Conservation (phyloP, 495 filamentous ascomycete genomes). For the Penicillium dipodomyicola region DNA sequence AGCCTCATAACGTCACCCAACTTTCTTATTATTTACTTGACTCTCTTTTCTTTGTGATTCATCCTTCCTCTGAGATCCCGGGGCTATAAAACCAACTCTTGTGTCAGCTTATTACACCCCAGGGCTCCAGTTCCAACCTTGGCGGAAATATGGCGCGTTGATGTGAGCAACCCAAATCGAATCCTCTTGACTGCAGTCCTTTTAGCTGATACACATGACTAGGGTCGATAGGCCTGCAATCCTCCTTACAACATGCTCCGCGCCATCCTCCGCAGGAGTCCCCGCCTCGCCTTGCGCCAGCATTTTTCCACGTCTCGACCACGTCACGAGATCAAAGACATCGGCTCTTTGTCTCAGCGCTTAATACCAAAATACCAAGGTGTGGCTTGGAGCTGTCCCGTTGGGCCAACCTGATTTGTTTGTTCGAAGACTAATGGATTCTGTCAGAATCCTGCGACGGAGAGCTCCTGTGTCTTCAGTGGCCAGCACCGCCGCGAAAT, state of each 20-base stretch:
- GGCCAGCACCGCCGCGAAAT: slow-evolving; percentile 87
- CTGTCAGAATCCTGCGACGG: slow-evolving; percentile 51
- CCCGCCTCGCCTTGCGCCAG: slow-evolving; percentile 17
- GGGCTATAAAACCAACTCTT: background rate
- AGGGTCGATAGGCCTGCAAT: slow-evolving; percentile 1
- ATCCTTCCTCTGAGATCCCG: background rate
- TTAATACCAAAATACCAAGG: slow-evolving; percentile 53
- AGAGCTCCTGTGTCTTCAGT: slow-evolving; percentile 77
- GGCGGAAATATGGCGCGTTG: slow-evolving; percentile 7
- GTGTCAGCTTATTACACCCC: background rate
- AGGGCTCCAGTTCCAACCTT: background rate
- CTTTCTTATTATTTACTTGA: slow-evolving; percentile 1
- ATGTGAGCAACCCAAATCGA: slow-evolving; percentile 5
- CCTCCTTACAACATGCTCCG: slow-evolving; percentile 18
- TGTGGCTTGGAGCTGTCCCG: slow-evolving; percentile 28
- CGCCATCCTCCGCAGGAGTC: slow-evolving; percentile 7
- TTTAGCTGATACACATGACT: slow-evolving; percentile 6
- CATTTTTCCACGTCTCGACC: slow-evolving; percentile 41
- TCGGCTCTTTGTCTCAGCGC: slow-evolving; percentile 41
- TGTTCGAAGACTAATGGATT: slow-evolving; percentile 1
- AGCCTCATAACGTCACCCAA: slow-evolving; percentile 6
- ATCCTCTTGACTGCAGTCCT: background rate
- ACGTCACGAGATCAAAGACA: slow-evolving; percentile 42
- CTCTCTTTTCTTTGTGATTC: background rate
- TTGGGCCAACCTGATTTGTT: background rate